phyloP scores from a whole-genome alignment of 1,284 basidiomycete genomes.

The Ceratorhiza oryzae-sativae region DNA sequence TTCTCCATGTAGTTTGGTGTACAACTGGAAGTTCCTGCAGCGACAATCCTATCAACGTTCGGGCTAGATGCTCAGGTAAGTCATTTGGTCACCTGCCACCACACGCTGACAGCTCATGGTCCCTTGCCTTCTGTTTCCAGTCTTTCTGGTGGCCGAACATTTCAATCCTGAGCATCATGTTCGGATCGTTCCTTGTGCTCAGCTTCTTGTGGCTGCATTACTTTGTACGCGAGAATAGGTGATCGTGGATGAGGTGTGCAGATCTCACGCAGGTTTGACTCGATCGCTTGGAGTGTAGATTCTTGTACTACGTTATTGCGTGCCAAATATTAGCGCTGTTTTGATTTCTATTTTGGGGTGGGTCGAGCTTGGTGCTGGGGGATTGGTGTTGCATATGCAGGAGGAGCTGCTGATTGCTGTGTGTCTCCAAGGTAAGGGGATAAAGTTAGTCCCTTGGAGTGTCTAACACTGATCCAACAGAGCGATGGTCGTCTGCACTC shows the following conservation, averaged over 20 bases:
- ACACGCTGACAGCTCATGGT: conserved; percentile 20
- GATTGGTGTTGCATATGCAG: background rate
- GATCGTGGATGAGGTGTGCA: conserved; percentile 21
- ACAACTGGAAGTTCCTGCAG: conserved; percentile 92
- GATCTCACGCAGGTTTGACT: conserved; percentile 10
- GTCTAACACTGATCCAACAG: background rate
- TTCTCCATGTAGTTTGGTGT: conserved; percentile 78
- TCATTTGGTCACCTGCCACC: conserved; percentile 31
- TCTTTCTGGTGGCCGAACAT: conserved; percentile 98
- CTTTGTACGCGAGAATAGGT: conserved; percentile 91
- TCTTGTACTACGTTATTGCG: background rate
- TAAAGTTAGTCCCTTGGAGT: background rate
- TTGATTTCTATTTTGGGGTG: background rate
- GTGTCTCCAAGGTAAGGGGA: background rate
- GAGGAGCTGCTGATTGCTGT: background rate
- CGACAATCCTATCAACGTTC: conserved; percentile 88
- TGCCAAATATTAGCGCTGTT: conserved; percentile 8
- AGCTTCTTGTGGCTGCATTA: conserved; percentile 85
- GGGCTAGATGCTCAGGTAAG: conserved; percentile 82
- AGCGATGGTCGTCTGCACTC: background rate
- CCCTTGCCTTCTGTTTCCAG: conserved; percentile 52
- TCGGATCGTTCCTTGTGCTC: conserved; percentile 72
- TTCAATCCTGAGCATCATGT: conserved; percentile 81
- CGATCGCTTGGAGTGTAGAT: conserved; percentile 30
- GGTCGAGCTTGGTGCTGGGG: background rate